Evolutionary conservation across 1,284 basidiomycete species (phyloP).

Genomic region (Ceraceosorus bombacis): DNA sequence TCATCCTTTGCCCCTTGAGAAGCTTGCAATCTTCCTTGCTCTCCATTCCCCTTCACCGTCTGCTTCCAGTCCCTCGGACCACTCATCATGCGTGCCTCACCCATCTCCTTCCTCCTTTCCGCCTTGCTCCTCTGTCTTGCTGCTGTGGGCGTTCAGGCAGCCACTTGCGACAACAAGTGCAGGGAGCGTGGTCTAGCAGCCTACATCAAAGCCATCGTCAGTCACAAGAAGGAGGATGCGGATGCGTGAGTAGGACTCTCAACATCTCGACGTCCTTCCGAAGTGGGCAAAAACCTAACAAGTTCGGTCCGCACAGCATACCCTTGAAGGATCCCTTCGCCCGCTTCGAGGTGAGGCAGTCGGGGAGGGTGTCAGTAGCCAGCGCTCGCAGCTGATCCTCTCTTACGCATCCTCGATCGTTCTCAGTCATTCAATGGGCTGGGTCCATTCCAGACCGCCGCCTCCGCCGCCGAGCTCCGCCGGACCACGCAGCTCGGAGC

Average conservation of each 20-base stretch:
- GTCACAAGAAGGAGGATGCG: background rate
- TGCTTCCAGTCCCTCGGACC: no score
- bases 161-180: background rate
- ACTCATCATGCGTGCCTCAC: no score
- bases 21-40: no score
- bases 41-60: no score
- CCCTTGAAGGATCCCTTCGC: background rate
- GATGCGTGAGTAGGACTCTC: background rate
- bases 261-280: background rate
- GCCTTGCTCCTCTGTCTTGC: background rate
- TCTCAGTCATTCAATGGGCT: background rate
- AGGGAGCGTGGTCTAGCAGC: background rate
- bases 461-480: background rate
- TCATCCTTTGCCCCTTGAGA: no score
- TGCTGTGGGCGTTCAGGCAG: background rate
- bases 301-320: background rate
- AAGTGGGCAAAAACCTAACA: background rate
- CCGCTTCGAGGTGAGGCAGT: background rate
- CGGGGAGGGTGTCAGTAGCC: background rate
- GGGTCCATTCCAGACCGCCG: background rate
- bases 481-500: background rate
- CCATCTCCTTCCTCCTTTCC: no score
- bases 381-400: background rate
- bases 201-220: background rate
- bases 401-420: background rate